Conservation (phyloP, 1,139 yeast species). For the Debaryomyces coudertii region DNA sequence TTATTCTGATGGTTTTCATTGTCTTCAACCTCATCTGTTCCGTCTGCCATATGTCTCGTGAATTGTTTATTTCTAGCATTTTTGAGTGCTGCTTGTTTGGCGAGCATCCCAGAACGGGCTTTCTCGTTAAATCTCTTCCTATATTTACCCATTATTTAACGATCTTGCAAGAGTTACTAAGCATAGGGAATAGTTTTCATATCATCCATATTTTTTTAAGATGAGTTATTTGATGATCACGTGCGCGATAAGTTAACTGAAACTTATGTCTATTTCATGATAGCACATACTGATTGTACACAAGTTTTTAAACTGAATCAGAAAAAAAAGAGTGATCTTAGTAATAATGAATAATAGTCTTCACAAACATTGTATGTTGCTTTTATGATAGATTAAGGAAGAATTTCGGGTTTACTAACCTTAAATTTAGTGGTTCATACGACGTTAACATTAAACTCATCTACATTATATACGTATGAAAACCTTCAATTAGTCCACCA, state of each 20-base stretch:
- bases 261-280: neutral
- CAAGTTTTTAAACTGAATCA: neutral
- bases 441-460: slow-evolving; percentile 55
- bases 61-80: slow-evolving; percentile 70
- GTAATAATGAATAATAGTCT: slow-evolving; percentile 29
- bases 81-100: slow-evolving; percentile 74
- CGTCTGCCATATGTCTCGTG: slow-evolving; percentile 49
- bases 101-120: slow-evolving; percentile 83
- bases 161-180: neutral
- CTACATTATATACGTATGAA: slow-evolving; percentile 59
- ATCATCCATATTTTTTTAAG: slow-evolving; percentile 6
- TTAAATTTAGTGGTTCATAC: slow-evolving; percentile 39
- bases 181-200: slow-evolving; percentile 6
- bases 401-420: slow-evolving; percentile 16
- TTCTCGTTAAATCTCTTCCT: slow-evolving; percentile 81
- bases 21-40: slow-evolving; percentile 22
- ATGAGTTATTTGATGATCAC: slow-evolving; percentile 7
- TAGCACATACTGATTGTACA: neutral
- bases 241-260: neutral
- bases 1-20: slow-evolving; percentile 12
- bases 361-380: slow-evolving; percentile 38
- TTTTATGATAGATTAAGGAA: neutral
- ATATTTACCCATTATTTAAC: slow-evolving; percentile 71
- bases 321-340: too few relatives aligned
- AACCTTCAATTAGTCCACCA: slow-evolving; percentile 44